Conservation (phyloP, 2,329 filamentous ascomycete genomes). For the Sphaerulina populicola region DNA sequence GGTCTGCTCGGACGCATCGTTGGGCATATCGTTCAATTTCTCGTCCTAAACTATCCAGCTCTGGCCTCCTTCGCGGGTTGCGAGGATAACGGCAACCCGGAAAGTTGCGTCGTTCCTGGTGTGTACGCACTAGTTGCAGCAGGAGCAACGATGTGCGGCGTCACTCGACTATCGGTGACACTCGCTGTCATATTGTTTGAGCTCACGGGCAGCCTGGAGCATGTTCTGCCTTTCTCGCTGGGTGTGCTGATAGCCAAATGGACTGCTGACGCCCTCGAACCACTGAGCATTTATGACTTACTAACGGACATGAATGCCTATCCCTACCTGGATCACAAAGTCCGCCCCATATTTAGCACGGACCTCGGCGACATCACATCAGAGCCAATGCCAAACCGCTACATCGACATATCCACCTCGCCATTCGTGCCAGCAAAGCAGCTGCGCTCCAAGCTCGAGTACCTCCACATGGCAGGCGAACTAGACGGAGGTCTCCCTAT, state of each 20-base stretch:
- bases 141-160: constrained; percentile 95
- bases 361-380: constrained; percentile 81
- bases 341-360: constrained; percentile 81
- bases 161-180: constrained; percentile 86
- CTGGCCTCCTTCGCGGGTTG: constrained; percentile 69
- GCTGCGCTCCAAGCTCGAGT: constrained; percentile 71
- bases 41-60: constrained; percentile 64
- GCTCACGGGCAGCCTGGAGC: constrained; percentile 86
- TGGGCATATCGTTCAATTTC: constrained; percentile 75
- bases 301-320: constrained; percentile 96
- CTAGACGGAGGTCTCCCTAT: constrained; percentile 88
- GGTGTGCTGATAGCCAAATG: constrained; percentile 93
- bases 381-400: constrained; percentile 61
- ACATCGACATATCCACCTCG: constrained; percentile 82
- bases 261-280: constrained; percentile 93
- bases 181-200: constrained; percentile 93
- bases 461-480: constrained; percentile 76
- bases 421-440: constrained; percentile 68
- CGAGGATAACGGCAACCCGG: constrained; percentile 55
- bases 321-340: constrained; percentile 93
- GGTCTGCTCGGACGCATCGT: constrained; percentile 82
- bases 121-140: constrained; percentile 93
- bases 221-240: constrained; percentile 88
- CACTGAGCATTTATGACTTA: constrained; percentile 88
- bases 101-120: constrained; percentile 88